Base-by-base conservation (phyloP, 1,139 yeast genomes). In the Saccharomyces hybrid region DNA sequence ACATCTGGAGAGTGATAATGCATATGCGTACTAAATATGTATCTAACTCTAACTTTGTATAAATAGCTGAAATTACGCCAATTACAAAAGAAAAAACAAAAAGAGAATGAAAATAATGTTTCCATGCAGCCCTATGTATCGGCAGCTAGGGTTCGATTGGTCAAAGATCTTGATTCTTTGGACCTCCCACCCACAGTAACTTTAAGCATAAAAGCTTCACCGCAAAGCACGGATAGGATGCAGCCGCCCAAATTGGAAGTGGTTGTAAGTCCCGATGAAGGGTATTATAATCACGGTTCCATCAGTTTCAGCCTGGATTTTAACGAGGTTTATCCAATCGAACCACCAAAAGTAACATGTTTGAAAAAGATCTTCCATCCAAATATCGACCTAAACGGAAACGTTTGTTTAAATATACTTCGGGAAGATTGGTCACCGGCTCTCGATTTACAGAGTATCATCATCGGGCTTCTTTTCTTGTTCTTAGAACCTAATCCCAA, bases 361-460 rank as follows among this genome's bases (percentile, higher is more conserved):
- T 57, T 76, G 38, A 79, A 83, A 55, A 83, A 78, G 68, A 88
- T 93, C 12, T 93, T 88, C 71, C 99, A 93, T 68, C 99, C 99
- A 16, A 93, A 93, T 66, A 91, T 91, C 59, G 97, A 91, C 69
- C 69, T 82, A 27, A 86, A 87, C 50, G 99, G 99, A 1, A 91
- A 90, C 66, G 88, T 93, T 27, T 93, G 99, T 67, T 77, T 93
- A 57, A 91, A 93, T 68, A 90, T 93, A 48, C 75, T 93, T 58
- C 75, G 98, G 60, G 97, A 90, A 70, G 98, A 91, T 70, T 93
- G 99, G 99, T 84, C 93, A 34, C 98, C 99, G 0, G 97, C 90
- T 1, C 77, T 93, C 62, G 88, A 86, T 59, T 75, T 93, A 66
- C 89, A 86, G 68, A 78, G 93, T 4, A 83, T 93, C 24, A 77